Evolutionary conservation across 805 yeast species (phyloP).

Genomic region (Saturnispora besseyi): DNA sequence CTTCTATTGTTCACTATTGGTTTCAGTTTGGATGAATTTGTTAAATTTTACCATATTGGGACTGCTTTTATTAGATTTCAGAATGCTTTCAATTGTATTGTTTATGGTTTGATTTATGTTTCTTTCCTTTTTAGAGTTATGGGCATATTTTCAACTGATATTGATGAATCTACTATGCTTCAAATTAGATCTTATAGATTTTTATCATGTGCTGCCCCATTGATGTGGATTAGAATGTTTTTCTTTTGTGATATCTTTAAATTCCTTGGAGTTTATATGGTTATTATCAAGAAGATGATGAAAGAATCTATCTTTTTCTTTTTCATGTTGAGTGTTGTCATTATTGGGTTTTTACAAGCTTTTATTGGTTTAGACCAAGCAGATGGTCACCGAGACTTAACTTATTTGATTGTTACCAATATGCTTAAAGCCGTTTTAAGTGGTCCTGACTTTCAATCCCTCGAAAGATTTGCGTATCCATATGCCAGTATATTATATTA

Average conservation of each 20-base stretch:
- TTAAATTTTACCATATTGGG: constrained; percentile 73
- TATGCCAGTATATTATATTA: constrained; percentile 76
- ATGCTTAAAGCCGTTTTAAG: constrained; percentile 68
- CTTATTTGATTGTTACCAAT: constrained; percentile 51
- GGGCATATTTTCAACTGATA: constrained; percentile 27
- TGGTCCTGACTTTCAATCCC: constrained; percentile 61
- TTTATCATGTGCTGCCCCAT: constrained; percentile 73
- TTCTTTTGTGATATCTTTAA: constrained; percentile 69
- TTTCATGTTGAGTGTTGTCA: constrained; percentile 58
- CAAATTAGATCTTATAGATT: constrained; percentile 47
- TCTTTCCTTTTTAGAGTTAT: constrained; percentile 49
- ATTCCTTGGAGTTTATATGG: constrained; percentile 84
- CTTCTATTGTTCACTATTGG: constrained; percentile 64
- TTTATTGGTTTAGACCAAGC: constrained; percentile 81
- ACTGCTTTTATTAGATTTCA: constrained; percentile 62
- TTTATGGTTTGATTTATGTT: constrained; percentile 46
- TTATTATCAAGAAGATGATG: constrained; percentile 78
- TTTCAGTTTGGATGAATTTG: constrained; percentile 55
- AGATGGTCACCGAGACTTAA: constrained; percentile 75
- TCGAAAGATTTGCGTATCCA: constrained; percentile 71
- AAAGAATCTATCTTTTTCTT: constrained; percentile 79
- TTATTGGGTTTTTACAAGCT: constrained; percentile 78
- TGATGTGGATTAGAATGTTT: constrained; percentile 75
- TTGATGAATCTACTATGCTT: constrained; percentile 18
- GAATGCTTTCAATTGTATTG: constrained; percentile 65